Percentiles rank a stretch among this genome's conserved stretches.
These are phyloP conservation scores for Lycium ferocissimum DNA, from an alignment of 257 asterid species.

Conservation along the genomic window DNA sequence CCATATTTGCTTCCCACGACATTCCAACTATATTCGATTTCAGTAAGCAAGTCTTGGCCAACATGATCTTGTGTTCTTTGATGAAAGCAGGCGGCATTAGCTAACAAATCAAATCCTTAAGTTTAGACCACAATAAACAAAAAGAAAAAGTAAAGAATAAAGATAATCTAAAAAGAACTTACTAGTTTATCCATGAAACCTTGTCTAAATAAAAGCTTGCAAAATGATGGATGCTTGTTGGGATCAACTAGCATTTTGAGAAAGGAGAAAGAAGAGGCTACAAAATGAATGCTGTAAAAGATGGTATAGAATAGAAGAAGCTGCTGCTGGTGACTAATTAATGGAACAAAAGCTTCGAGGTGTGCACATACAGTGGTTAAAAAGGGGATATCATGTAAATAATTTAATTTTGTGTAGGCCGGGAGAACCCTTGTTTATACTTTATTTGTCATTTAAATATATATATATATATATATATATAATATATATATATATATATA, in stretches of 20 bases:
- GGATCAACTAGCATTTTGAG: slow-evolving; percentile 26
- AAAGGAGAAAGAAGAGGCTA: not conserved
- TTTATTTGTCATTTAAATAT: no score
- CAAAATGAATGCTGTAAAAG: not conserved
- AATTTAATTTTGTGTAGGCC: no score
- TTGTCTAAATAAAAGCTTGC: not conserved
- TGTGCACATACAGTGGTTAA: no score
- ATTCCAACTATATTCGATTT: not conserved
- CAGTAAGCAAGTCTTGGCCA: slow-evolving; percentile 2
- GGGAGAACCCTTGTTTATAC: no score
- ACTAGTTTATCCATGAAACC: not conserved
- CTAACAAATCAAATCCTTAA: not conserved
- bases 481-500: no score
- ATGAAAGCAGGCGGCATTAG: not conserved
- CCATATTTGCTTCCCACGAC: slow-evolving; percentile 18
- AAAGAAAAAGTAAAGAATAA: not conserved
- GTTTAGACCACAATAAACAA: not conserved
- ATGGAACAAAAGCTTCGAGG: no score
- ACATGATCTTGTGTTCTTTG: slow-evolving; percentile 2
- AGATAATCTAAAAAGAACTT: not conserved
- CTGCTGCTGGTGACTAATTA: not conserved
- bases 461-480: no score
- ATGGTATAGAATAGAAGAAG: not conserved
- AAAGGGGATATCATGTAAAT: no score
- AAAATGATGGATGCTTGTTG: not conserved